Conservation (phyloP, 352 stramenopile genomes). For the Thalassiosira oceanica region DNA sequence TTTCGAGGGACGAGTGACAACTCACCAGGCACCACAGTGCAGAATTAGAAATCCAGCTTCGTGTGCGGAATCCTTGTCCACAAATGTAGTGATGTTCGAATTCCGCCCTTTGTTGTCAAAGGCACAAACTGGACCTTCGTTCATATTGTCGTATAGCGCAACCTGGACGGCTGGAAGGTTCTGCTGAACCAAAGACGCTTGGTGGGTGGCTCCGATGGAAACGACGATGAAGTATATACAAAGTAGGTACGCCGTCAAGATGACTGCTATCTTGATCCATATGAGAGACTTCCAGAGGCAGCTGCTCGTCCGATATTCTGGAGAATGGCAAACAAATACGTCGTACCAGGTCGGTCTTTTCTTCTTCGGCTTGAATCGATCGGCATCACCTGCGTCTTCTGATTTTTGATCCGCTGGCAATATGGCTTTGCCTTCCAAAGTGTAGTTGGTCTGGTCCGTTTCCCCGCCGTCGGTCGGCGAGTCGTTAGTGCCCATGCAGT, state of each 20-base stretch:
- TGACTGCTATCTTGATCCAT: slow-evolving; percentile 40
- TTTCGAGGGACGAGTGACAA: no score
- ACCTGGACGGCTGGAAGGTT: slow-evolving; percentile 6
- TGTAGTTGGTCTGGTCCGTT: no score
- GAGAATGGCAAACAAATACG: slow-evolving; percentile 33
- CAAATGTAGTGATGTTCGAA: slow-evolving; percentile 3
- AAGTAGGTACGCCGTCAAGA: slow-evolving; percentile 26
- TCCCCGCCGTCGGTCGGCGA: background rate
- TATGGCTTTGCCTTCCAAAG: no score
- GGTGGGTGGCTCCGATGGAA: slow-evolving; percentile 11
- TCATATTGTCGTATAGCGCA: slow-evolving; percentile 2
- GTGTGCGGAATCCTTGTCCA: background rate
- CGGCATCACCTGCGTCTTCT: background rate
- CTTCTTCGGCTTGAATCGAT: slow-evolving; percentile 1
- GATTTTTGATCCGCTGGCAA: no score
- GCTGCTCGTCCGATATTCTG: slow-evolving; percentile 32
- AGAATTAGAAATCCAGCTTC: slow-evolving; percentile 1
- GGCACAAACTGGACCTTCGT: slow-evolving; percentile 9
- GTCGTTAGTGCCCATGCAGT: background rate
- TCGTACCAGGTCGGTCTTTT: slow-evolving; percentile 18
- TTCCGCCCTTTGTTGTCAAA: slow-evolving; percentile 12
- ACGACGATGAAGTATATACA: slow-evolving; percentile 43
- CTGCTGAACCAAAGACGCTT: slow-evolving; percentile 8
- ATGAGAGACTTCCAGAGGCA: slow-evolving; percentile 33
- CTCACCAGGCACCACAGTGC: slow-evolving; percentile 17